phyloP scores from a whole-genome alignment of 257 asterid species.

The Dorcoceras hygrometricum region DNA sequence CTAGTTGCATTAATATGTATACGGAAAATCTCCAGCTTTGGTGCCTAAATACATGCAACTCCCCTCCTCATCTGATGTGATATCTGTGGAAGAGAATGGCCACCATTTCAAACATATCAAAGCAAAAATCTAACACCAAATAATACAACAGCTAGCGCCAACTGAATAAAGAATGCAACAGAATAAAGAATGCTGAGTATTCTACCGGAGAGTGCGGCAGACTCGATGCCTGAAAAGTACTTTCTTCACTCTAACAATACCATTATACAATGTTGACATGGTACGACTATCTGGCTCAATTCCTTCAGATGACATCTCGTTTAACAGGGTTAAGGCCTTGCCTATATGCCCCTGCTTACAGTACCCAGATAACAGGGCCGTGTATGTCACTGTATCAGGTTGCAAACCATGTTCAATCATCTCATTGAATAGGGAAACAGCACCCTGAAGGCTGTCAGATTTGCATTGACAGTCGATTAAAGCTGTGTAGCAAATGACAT shows the following conservation, averaged over 20 bases:
- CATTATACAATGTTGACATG: constrained; percentile 30
- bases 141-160: neutral
- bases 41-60: neutral
- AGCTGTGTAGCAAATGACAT: constrained; percentile 61
- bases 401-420: constrained; percentile 58
- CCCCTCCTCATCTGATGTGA: neutral
- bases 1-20: neutral
- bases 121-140: neutral
- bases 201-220: constrained; percentile 19
- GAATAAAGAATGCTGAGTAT: neutral
- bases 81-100: constrained; percentile 12
- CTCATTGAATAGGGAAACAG: constrained; percentile 54
- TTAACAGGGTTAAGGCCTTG: constrained; percentile 46
- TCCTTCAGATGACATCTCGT: constrained; percentile 56
- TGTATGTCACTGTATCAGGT: constrained; percentile 62
- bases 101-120: neutral
- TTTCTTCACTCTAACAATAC: constrained; percentile 37
- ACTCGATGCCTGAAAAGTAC: constrained; percentile 28
- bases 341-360: constrained; percentile 50
- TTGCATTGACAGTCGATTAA: constrained; percentile 70
- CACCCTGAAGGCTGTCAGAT: constrained; percentile 58
- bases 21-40: neutral
- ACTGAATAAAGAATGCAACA: neutral
- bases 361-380: constrained; percentile 70
- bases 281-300: constrained; percentile 45